A percentile compares a stretch with the other conserved stretches of the same genome.
phyloP scores from a whole-genome alignment of 2,329 filamentous ascomycete species.

The Epichloe hybrida region DNA sequence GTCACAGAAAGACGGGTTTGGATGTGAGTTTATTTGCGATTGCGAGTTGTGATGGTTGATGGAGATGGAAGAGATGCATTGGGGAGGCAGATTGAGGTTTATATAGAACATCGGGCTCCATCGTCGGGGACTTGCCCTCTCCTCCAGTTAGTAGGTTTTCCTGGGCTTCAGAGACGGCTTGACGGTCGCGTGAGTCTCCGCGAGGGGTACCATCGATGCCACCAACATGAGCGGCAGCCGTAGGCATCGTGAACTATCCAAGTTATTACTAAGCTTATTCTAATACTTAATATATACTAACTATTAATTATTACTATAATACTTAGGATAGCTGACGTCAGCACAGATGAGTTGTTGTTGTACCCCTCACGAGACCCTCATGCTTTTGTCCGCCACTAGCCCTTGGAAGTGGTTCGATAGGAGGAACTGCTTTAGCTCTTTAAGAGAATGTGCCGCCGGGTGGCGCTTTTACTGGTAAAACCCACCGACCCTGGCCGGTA shows the following conservation, averaged over 20 bases:
- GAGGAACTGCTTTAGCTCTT: no score
- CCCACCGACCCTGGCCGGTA: not conserved
- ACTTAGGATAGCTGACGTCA: not conserved
- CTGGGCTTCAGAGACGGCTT: no score
- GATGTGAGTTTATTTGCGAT: conserved; percentile 2
- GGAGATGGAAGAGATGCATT: not conserved
- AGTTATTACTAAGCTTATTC: no score
- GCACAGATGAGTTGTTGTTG: no score
- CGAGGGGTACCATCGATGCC: not conserved
- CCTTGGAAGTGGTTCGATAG: not conserved
- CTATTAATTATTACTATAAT: no score
- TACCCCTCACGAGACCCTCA: no score
- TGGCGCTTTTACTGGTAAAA: not conserved
- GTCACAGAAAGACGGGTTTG: conserved; percentile 3
- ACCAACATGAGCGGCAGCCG: not conserved
- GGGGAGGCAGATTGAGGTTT: not conserved
- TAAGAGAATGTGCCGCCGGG: no score
- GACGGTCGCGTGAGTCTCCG: no score
- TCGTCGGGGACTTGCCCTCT: not conserved
- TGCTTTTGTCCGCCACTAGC: no score
- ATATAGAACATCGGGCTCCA: not conserved
- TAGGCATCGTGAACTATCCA: not conserved
- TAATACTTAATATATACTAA: no score
- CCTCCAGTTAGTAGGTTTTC: not conserved
- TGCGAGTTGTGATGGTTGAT: conserved; percentile 8